Percentiles rank a stretch among this genome's conserved stretches.
These are phyloP conservation scores for Colletotrichum sp. DNA, from an alignment of 2,329 filamentous ascomycete species.

Conservation along the genomic window DNA sequence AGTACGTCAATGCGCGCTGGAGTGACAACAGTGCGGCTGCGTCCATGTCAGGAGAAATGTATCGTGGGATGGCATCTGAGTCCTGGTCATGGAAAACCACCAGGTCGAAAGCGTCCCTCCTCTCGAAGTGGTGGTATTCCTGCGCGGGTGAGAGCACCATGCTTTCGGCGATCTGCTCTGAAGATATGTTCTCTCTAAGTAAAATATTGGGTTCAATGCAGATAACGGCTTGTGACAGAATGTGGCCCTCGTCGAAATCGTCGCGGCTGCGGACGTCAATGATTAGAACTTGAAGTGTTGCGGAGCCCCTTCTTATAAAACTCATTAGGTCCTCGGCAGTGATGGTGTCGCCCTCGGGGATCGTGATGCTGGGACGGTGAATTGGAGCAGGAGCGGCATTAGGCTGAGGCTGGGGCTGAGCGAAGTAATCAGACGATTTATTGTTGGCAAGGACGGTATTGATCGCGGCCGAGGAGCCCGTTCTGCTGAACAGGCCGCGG, in stretches of 20 bases:
- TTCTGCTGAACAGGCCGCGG: slow-evolving; percentile 66
- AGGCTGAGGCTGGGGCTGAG: slow-evolving; percentile 31
- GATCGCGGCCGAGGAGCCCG: slow-evolving; percentile 28
- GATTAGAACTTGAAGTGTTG: slow-evolving; percentile 69
- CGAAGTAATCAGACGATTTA: slow-evolving; percentile 37
- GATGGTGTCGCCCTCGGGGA: slow-evolving; percentile 64
- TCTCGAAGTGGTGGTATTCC: slow-evolving; percentile 78
- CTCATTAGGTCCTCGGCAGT: slow-evolving; percentile 73
- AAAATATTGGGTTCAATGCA: slow-evolving; percentile 85
- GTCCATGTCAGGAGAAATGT: slow-evolving; percentile 36
- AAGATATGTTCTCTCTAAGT: slow-evolving; percentile 70
- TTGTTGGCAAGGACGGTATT: slow-evolving; percentile 28
- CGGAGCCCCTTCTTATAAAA: slow-evolving; percentile 61
- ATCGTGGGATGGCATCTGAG: slow-evolving; percentile 55
- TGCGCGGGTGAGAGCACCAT: slow-evolving; percentile 73
- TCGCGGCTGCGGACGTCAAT: slow-evolving; percentile 85
- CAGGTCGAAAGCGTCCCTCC: slow-evolving; percentile 78
- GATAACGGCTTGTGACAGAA: slow-evolving; percentile 82
- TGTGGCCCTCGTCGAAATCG: slow-evolving; percentile 87
- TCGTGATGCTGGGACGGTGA: slow-evolving; percentile 29
- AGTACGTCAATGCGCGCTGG: slow-evolving; percentile 80
- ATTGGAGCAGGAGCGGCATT: slow-evolving; percentile 30
- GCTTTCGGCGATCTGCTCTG: slow-evolving; percentile 67
- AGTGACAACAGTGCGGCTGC: slow-evolving; percentile 71
- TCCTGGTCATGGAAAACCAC: slow-evolving; percentile 89